phyloP scores from a whole-genome alignment of 495 filamentous ascomycete genomes.

The Penicillium waksmanii region DNA sequence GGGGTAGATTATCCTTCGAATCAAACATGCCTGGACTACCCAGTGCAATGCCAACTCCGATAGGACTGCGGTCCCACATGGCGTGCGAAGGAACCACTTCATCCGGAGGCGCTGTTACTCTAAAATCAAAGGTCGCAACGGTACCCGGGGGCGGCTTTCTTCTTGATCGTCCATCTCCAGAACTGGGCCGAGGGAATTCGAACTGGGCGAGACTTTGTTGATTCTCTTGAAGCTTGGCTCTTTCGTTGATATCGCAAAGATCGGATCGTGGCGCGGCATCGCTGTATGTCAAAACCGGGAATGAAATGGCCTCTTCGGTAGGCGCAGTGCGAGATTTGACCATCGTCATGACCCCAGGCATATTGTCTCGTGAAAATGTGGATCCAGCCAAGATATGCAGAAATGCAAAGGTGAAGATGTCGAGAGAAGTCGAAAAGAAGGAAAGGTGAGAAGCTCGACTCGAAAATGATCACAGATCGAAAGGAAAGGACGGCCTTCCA shows the following conservation, averaged over 20 bases:
- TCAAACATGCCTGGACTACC: conserved; percentile 54
- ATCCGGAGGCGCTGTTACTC: conserved; percentile 35
- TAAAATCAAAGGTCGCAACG: conserved; percentile 42
- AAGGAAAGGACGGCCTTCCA: conserved; percentile 56
- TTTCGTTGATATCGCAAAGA: conserved; percentile 23
- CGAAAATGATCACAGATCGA: conserved; percentile 22
- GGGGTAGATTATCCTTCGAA: conserved; percentile 21
- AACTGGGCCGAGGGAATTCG: conserved; percentile 29
- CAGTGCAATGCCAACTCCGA: conserved; percentile 57
- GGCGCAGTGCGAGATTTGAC: conserved; percentile 34
- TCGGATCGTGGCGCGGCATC: conserved; percentile 42
- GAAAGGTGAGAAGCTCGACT: conserved; percentile 12
- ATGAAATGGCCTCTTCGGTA: conserved; percentile 34
- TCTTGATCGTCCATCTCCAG: conserved; percentile 24
- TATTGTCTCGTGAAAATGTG: conserved; percentile 12
- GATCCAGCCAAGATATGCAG: conserved; percentile 5
- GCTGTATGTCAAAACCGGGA: conserved; percentile 39
- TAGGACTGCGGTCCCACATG: conserved; percentile 16
- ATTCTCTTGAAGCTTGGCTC: conserved; percentile 12
- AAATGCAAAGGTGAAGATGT: neutral
- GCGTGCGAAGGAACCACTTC: conserved; percentile 26
- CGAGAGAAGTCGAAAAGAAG: conserved; percentile 4
- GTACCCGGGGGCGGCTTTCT: conserved; percentile 22
- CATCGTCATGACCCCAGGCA: conserved; percentile 35
- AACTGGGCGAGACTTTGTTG: conserved; percentile 15